Evolutionary conservation across 768 basidiomycete species (phyloP).

Genomic region (Leccinum olivaceopallidum): DNA sequence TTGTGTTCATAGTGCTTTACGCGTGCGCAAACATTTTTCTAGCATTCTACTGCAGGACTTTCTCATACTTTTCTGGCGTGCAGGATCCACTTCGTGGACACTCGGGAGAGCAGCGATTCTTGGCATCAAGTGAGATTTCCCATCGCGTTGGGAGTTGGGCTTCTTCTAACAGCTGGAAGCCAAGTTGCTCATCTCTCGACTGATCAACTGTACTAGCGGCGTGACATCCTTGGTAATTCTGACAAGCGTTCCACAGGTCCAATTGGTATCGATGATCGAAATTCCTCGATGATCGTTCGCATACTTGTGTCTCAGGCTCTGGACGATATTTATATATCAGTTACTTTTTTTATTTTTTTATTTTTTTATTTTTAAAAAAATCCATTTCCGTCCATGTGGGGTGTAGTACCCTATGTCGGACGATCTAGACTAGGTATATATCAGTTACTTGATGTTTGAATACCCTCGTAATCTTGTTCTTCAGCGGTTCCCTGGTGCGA

Average conservation of each 20-base stretch:
- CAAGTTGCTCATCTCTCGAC: conserved; percentile 61
- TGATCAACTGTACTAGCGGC: conserved; percentile 38
- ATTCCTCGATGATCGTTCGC: background rate
- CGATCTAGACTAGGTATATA: no score
- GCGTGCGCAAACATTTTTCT: conserved; percentile 35
- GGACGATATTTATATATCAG: conserved; percentile 63
- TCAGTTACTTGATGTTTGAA: conserved; percentile 69
- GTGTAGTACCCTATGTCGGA: no score
- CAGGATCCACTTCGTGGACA: conserved; percentile 52
- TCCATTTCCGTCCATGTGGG: no score
- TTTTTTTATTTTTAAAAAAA: no score
- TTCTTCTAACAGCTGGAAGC: conserved; percentile 33
- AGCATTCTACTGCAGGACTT: background rate
- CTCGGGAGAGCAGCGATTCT: conserved; percentile 67
- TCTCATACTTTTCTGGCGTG: background rate
- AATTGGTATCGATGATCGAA: conserved; percentile 49
- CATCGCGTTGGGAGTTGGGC: background rate
- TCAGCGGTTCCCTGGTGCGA: conserved; percentile 54
- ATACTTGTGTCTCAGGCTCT: conserved; percentile 48
- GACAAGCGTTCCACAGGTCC: conserved; percentile 42
- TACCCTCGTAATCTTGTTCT: conserved; percentile 74
- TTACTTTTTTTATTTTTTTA: no score
- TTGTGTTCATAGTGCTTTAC: conserved; percentile 45
- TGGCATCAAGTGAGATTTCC: conserved; percentile 55
- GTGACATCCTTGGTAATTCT: background rate